Base-by-base conservation (phyloP, 73 alveolate genomes). In the Paramecium octaurelia region DNA sequence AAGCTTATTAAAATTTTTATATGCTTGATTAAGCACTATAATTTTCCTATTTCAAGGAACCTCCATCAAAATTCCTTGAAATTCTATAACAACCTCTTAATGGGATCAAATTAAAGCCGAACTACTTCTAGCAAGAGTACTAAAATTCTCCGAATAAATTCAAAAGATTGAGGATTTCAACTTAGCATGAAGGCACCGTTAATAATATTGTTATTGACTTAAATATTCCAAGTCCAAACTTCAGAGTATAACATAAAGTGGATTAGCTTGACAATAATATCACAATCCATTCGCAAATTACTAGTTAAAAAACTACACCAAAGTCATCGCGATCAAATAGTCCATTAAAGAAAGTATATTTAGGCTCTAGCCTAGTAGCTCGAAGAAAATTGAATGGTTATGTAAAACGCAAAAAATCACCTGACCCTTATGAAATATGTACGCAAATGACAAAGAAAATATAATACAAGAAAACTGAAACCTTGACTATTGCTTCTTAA, bases 351-450 rank as follows among this genome's bases (percentile, higher is more conserved):
- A 73, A 73, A 43, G 4, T 38, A 21, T 73, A 73, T 73, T 73
- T 36, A 40, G 87, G 87, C 21, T 14, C 36, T 35, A 73, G 87
- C 59, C 46, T 73, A 73, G 87, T 73, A 12, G 68, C 87, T 16
- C 14, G 68, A 73, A 73, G 87, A 38, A 73, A 73, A 36, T 73
- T 73, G n/a, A 73, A 73, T 73, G 87, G 60, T 73, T 73, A 73
- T 35, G 87, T 73, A 35, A 73, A 73, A 73, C 34, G 20, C 42
- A 34, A 38, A 73, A 21, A 73, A 35, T 73, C 87, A 8, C 87
- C 87, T 20, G 60, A 73, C 27, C 87, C 87, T 38, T 73, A 73
- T 36, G 54, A 64, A 64, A 27, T 64, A 0, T 64, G 84, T 34
- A 18, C 50, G 12, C 16, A 64, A 64, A 14, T 27, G 44, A 64